Percentiles rank a stretch among this genome's conserved stretches.
These are phyloP conservation scores for Elaeis oleifera DNA, from an alignment of 202 grass and related monocot genomes.

Conservation along the genomic window DNA sequence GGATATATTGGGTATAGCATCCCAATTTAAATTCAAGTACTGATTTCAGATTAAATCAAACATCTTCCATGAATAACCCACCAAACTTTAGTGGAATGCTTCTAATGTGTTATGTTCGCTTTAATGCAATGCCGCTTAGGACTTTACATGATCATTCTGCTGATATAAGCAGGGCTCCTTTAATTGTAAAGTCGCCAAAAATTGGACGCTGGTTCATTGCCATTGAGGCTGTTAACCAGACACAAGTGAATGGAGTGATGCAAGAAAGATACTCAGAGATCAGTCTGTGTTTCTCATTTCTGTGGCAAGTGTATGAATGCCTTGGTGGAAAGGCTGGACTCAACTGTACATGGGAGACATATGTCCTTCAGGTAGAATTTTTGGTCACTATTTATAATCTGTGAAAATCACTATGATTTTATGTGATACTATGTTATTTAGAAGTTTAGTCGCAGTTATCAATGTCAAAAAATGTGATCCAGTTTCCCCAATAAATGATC, in stretches of 20 bases:
- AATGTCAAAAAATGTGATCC: too few relatives aligned
- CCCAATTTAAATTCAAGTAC: constrained; percentile 49
- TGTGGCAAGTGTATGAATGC: constrained; percentile 69
- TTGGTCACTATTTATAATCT: constrained; percentile 6
- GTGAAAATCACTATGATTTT: constrained; percentile 3
- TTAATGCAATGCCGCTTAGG: constrained; percentile 62
- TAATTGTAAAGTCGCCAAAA: constrained; percentile 73
- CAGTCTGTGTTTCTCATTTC: constrained; percentile 65
- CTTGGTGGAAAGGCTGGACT: constrained; percentile 65
- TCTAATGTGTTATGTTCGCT: constrained; percentile 49
- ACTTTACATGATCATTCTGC: constrained; percentile 74
- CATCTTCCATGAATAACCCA: constrained; percentile 29
- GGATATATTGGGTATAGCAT: constrained; percentile 49
- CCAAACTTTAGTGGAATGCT: constrained; percentile 19
- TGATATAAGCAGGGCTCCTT: constrained; percentile 49
- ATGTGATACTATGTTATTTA: constrained; percentile 1
- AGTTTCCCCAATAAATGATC: too few relatives aligned
- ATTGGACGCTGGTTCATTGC: constrained; percentile 90
- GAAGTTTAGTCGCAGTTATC: too few relatives aligned
- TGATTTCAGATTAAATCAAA: constrained; percentile 30
- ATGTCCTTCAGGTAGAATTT: constrained; percentile 59
- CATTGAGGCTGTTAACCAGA: constrained; percentile 52
- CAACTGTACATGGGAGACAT: constrained; percentile 65
- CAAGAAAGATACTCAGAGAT: constrained; percentile 26
- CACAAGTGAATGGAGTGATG: constrained; percentile 37